Conservation (phyloP, 106 monocot species). For the Allium cepa region DNA sequence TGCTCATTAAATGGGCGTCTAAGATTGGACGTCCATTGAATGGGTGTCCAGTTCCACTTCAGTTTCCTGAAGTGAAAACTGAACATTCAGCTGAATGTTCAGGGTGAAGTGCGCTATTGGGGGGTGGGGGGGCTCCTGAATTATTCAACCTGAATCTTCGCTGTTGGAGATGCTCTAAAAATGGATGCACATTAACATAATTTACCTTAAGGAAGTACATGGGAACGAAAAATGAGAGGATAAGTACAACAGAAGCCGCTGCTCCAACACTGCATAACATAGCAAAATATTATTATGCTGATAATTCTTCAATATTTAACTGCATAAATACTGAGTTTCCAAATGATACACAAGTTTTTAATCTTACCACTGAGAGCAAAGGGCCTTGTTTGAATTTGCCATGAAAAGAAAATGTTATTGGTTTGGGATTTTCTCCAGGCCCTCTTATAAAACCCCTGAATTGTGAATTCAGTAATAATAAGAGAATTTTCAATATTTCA, state of each 20-base stretch:
- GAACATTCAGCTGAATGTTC: too few relatives aligned
- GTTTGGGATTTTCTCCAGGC: constrained; percentile 75
- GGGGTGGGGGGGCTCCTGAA: too few relatives aligned
- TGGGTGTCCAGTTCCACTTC: too few relatives aligned
- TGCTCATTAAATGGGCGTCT: too few relatives aligned
- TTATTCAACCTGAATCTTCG: too few relatives aligned
- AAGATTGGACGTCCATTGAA: too few relatives aligned
- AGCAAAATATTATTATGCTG: neutral
- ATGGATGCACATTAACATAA: too few relatives aligned
- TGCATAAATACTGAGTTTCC: neutral
- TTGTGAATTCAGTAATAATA: neutral
- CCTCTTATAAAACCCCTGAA: constrained; percentile 92
- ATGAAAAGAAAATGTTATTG: constrained; percentile 82
- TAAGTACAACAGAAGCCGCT: constrained; percentile 96
- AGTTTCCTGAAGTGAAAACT: too few relatives aligned
- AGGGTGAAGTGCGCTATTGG: too few relatives aligned
- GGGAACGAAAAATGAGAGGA: constrained; percentile 72
- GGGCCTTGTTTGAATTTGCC: constrained; percentile 87
- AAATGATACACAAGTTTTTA: neutral
- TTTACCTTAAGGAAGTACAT: constrained; percentile 38
- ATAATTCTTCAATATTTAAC: neutral
- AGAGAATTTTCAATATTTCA: too few relatives aligned
- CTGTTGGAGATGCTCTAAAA: too few relatives aligned
- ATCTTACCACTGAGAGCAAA: constrained; percentile 81
- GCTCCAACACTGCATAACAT: constrained; percentile 80